Evolutionary conservation across 1,284 basidiomycete genomes (phyloP).

Genomic region (Ceraceosorus bombacis): DNA sequence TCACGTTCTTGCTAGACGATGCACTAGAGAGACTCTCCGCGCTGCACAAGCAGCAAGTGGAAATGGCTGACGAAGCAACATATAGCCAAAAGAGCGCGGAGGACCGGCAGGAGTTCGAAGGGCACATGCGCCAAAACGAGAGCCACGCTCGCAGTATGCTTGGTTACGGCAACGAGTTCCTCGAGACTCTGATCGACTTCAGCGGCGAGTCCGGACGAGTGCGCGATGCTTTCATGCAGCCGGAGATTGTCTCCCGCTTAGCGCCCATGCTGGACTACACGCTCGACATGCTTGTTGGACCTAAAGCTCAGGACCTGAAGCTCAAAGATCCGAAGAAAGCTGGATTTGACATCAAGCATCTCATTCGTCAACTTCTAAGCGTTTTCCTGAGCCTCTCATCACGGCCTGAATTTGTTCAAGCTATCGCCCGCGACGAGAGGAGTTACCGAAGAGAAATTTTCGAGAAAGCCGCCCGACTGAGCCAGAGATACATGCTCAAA

Average conservation of each 20-base stretch:
- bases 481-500: slow-evolving; percentile 65
- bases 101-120: slow-evolving; percentile 75
- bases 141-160: slow-evolving; percentile 77
- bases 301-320: slow-evolving; percentile 68
- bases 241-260: slow-evolving; percentile 88
- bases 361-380: slow-evolving; percentile 80
- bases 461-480: slow-evolving; percentile 67
- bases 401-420: slow-evolving; percentile 71
- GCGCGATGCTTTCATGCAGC: slow-evolving; percentile 85
- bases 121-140: slow-evolving; percentile 70
- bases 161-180: slow-evolving; percentile 75
- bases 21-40: slow-evolving; percentile 80
- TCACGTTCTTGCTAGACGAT: slow-evolving; percentile 96
- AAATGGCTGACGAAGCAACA: slow-evolving; percentile 66
- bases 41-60: slow-evolving; percentile 74
- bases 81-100: slow-evolving; percentile 62
- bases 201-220: slow-evolving; percentile 64
- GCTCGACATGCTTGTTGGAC: slow-evolving; percentile 78
- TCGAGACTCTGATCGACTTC: slow-evolving; percentile 81
- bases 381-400: slow-evolving; percentile 84
- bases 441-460: slow-evolving; percentile 83
- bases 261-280: slow-evolving; percentile 98
- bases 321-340: slow-evolving; percentile 83
- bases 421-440: slow-evolving; percentile 84
- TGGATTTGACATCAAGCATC: slow-evolving; percentile 73